Percentiles rank a stretch among this genome's conserved stretches.
phyloP scores from a whole-genome alignment of 768 basidiomycete species.

The Clathrus columnatus region DNA sequence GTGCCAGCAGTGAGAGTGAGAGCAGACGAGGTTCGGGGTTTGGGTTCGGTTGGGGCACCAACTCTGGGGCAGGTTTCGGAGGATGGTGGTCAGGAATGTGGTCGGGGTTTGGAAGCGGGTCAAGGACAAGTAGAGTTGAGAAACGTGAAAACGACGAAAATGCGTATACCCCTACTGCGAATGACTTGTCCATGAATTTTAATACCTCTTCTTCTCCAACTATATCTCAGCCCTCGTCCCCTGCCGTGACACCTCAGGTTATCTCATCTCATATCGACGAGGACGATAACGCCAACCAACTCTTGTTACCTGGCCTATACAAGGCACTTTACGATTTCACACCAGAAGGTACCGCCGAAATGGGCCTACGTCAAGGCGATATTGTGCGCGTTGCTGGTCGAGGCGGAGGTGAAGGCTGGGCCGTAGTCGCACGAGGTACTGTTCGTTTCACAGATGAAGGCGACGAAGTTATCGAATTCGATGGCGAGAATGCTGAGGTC shows the following conservation, averaged over 20 bases:
- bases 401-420: constrained; percentile 71
- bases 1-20: constrained; percentile 16
- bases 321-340: constrained; percentile 72
- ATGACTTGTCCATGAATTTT: constrained; percentile 44
- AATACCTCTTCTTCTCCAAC: constrained; percentile 17
- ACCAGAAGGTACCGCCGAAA: constrained; percentile 76
- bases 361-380: constrained; percentile 71
- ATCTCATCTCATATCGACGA: constrained; percentile 13
- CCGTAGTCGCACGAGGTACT: constrained; percentile 45
- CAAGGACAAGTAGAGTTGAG: constrained; percentile 11
- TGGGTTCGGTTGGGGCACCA: constrained; percentile 31
- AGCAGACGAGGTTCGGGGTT: constrained; percentile 22
- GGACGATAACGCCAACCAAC: constrained; percentile 14
- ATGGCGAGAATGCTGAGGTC: constrained; percentile 25
- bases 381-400: constrained; percentile 62
- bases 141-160: background rate
- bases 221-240: constrained; percentile 23
- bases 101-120: constrained; percentile 19
- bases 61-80: constrained; percentile 33
- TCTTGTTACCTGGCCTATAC: constrained; percentile 62
- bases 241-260: constrained; percentile 20
- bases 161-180: constrained; percentile 26
- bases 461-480: constrained; percentile 11
- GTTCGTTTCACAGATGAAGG: background rate
- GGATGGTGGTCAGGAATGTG: constrained; percentile 33